Evolutionary conservation across 2,329 filamentous ascomycete species (phyloP).

Genomic region (Polychaeton citri): DNA sequence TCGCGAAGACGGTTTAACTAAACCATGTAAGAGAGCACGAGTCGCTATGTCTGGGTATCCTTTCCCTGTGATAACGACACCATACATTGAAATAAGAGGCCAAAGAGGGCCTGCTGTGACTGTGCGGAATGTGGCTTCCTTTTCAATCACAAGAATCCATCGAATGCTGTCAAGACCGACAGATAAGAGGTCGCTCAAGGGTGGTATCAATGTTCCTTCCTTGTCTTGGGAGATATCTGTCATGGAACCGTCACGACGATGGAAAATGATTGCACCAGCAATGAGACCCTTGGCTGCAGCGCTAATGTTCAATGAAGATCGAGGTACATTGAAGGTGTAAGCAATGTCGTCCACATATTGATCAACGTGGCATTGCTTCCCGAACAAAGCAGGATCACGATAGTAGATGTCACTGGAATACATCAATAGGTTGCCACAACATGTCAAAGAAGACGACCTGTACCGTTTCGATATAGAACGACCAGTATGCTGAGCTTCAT

Average conservation of each 20-base stretch:
- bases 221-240: conserved; percentile 27
- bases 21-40: conserved; percentile 45
- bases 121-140: conserved; percentile 69
- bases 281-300: conserved; percentile 63
- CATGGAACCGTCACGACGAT: conserved; percentile 31
- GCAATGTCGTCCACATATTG: conserved; percentile 62
- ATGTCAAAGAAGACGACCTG: not conserved
- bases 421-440: conserved; percentile 1
- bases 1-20: conserved; percentile 35
- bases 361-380: conserved; percentile 55
- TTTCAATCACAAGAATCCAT: conserved; percentile 67
- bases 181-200: conserved; percentile 33
- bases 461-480: conserved; percentile 45
- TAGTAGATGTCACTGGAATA: conserved; percentile 62
- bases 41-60: conserved; percentile 69
- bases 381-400: conserved; percentile 58
- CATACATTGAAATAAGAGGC: conserved; percentile 36
- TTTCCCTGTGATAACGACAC: conserved; percentile 63
- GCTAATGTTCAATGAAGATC: conserved; percentile 56
- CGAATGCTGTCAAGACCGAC: conserved; percentile 37
- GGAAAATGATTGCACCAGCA: conserved; percentile 43
- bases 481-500: conserved; percentile 36
- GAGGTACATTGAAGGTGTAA: conserved; percentile 50
- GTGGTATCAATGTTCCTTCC: conserved; percentile 50
- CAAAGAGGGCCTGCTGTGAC: conserved; percentile 47